Percentiles rank a stretch among this genome's conserved stretches.
Evolutionary conservation across 1,284 basidiomycete species (phyloP).

Genomic region (Leccinum ponderosum): DNA sequence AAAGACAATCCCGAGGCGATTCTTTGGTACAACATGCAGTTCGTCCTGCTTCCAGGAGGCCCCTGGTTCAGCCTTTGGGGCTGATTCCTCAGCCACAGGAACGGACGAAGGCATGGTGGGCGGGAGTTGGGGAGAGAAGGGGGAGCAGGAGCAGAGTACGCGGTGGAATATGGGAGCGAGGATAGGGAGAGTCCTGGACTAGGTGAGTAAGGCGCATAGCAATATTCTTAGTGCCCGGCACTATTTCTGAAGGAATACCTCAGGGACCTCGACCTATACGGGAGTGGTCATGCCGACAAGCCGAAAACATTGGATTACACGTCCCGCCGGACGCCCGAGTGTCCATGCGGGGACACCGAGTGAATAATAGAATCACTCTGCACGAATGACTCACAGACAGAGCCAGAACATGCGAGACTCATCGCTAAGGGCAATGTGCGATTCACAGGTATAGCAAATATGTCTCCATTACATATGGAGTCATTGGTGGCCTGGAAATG

Average conservation of each 20-base stretch:
- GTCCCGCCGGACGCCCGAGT: neutral
- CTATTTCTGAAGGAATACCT: constrained; percentile 6
- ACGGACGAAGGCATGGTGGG: constrained; percentile 9
- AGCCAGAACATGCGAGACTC: neutral
- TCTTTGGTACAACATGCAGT: constrained; percentile 53
- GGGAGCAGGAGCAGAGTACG: neutral
- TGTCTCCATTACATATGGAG: neutral
- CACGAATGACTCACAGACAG: neutral
- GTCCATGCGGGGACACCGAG: neutral
- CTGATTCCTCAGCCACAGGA: constrained; percentile 15
- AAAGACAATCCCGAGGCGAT: constrained; percentile 54
- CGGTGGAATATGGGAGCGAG: neutral
- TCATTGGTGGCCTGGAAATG: neutral
- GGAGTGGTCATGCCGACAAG: constrained; percentile 5
- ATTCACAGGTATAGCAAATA: neutral
- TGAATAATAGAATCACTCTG: neutral
- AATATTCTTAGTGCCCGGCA: constrained; percentile 5
- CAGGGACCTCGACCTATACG: neutral
- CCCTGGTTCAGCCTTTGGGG: constrained; percentile 36
- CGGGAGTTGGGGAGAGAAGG: neutral
- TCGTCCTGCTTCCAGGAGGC: constrained; percentile 55
- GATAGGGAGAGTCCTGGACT: neutral
- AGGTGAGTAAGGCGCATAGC: constrained; percentile 2
- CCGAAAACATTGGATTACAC: constrained; percentile 2
- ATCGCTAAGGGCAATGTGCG: neutral